A percentile compares a stretch with the other conserved stretches of the same genome.
phyloP scores from a whole-genome alignment of 164 flowering plant species.

The Stephania yunnanensis region DNA sequence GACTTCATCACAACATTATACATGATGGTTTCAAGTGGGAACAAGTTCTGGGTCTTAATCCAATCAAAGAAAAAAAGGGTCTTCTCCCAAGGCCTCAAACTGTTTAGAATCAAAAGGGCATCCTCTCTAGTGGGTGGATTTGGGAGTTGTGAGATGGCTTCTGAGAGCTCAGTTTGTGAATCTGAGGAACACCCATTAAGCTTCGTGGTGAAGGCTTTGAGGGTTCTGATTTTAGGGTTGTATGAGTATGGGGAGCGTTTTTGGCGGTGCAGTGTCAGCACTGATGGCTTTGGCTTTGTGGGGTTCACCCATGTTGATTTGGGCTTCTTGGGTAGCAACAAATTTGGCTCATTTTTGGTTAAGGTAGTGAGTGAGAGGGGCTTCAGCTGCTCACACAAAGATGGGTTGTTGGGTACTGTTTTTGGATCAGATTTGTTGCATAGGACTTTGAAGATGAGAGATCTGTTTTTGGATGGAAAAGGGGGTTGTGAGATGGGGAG shows the following conservation, averaged over 20 bases:
- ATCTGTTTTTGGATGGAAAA: neutral
- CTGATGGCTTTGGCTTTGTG: conserved; percentile 60
- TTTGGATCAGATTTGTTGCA: neutral
- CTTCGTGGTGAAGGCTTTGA: conserved; percentile 51
- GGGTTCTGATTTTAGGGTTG: conserved; percentile 62
- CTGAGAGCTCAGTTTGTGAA: conserved; percentile 37
- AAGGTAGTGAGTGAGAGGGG: conserved; percentile 35
- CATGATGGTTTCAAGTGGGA: conserved; percentile 79
- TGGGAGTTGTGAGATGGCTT: conserved; percentile 48
- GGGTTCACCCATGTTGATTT: conserved; percentile 95
- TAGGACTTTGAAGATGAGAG: neutral
- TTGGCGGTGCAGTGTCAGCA: conserved; percentile 69
- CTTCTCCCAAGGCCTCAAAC: conserved; percentile 74
- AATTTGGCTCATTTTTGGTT: conserved; percentile 8
- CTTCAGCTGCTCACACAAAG: conserved; percentile 73
- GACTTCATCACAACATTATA: conserved; percentile 91
- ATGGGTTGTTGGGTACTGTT: neutral
- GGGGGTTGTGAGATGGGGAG: neutral
- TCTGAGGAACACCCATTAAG: conserved; percentile 39
- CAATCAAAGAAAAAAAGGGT: conserved; percentile 65
- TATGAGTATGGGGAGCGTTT: conserved; percentile 43
- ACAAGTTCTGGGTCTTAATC: conserved; percentile 64
- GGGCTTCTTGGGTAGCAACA: conserved; percentile 45
- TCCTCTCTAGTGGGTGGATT: conserved; percentile 59
- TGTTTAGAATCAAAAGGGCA: conserved; percentile 62